A percentile compares a stretch with the other conserved stretches of the same genome.
phyloP scores from a whole-genome alignment of 148 eudicot genomes.

The Fagopyrum esculentum region DNA sequence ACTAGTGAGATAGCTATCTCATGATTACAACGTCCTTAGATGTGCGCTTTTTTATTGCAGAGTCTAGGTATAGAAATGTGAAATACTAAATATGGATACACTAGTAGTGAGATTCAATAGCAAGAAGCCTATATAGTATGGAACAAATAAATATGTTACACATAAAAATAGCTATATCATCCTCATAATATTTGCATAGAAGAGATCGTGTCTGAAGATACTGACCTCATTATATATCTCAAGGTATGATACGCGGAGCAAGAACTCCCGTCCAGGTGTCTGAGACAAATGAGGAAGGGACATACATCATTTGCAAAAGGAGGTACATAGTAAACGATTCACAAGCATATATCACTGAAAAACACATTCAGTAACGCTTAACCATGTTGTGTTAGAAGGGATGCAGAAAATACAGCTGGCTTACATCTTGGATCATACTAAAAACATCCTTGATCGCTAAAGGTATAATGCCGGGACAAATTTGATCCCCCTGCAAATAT shows the following conservation, averaged over 20 bases:
- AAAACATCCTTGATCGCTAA: constrained; percentile 85
- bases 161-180: not conserved
- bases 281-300: constrained; percentile 17
- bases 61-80: not conserved
- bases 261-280: constrained; percentile 76
- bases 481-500: constrained; percentile 58
- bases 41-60: not conserved
- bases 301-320: not conserved
- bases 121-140: not conserved
- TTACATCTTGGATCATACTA: constrained; percentile 80
- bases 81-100: not conserved
- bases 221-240: constrained; percentile 87
- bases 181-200: not conserved
- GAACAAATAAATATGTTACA: not conserved
- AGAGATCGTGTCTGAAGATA: not conserved
- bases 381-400: not conserved
- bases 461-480: constrained; percentile 78
- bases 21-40: no score
- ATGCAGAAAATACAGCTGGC: not conserved
- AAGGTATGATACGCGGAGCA: constrained; percentile 80
- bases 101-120: not conserved
- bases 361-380: not conserved
- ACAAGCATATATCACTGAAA: not conserved
- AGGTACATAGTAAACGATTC: not conserved
- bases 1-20: no score